These are phyloP conservation scores for Jaltomata sinuosa DNA, from an alignment of 257 asterid genomes.

Conservation along the genomic window DNA sequence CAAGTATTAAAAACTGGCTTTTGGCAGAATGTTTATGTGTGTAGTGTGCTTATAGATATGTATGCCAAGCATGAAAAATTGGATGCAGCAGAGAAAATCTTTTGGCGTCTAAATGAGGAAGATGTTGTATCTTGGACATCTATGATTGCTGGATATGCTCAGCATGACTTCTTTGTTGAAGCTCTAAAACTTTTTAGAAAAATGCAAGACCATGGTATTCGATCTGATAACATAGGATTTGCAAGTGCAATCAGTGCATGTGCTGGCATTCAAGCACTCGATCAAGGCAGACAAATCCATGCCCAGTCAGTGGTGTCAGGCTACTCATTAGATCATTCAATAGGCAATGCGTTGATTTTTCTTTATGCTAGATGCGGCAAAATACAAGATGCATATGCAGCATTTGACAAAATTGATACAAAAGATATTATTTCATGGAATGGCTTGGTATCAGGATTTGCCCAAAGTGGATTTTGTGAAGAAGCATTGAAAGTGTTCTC, in stretches of 20 bases:
- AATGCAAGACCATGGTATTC: constrained; percentile 59
- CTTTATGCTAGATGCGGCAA: constrained; percentile 83
- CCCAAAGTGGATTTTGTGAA: constrained; percentile 67
- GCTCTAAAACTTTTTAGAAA: constrained; percentile 56
- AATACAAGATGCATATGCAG: constrained; percentile 40
- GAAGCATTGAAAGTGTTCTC: constrained; percentile 62
- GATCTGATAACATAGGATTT: constrained; percentile 68
- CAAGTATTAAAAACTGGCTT: constrained; percentile 68
- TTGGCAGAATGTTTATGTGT: constrained; percentile 62
- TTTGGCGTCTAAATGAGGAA: constrained; percentile 52
- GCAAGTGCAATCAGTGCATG: constrained; percentile 82
- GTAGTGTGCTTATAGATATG: constrained; percentile 89
- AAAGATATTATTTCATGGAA: constrained; percentile 72
- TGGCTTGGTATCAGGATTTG: constrained; percentile 77
- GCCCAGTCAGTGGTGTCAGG: constrained; percentile 56
- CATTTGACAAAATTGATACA: constrained; percentile 41
- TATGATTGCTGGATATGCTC: constrained; percentile 74
- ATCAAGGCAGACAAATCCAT: constrained; percentile 76
- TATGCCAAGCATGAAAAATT: constrained; percentile 66
- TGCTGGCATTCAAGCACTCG: constrained; percentile 68
- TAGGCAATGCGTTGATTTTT: constrained; percentile 67
- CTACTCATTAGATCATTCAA: constrained; percentile 55
- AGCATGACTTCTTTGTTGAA: constrained; percentile 47
- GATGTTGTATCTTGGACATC: constrained; percentile 88
- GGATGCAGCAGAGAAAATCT: constrained; percentile 57